Evolutionary conservation across 2,329 filamentous ascomycete genomes (phyloP), one percentile per base, ranked within the genome.

Genomic region (Tolypocladium cylindrosporum): DNA sequence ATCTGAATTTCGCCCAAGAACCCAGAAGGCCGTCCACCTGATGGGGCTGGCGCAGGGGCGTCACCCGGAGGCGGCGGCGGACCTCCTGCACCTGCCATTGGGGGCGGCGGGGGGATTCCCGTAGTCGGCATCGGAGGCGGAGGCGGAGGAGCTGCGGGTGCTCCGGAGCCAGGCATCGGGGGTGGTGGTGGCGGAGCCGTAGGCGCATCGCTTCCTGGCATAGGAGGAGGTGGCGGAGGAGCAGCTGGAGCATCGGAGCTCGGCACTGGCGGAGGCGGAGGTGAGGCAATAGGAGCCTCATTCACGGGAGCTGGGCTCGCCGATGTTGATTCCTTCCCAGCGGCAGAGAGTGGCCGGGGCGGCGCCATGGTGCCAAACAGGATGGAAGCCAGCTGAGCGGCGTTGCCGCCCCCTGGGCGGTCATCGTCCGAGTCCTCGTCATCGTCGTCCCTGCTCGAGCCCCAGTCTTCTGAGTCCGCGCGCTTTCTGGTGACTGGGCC

Each of bases 311-410:
- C 69, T 40, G 72, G 72, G 58, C 71, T 74, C 9, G 67, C 62
- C 19, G 75, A 70, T 21, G 76, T 69, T 10, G 77, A 77, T 65
- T 89, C 89, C 63, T 89, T 86, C 57, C 89, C 91, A 71, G 90
- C 85, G 8, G 91, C 88, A 24, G 90, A 95, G 51, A 97, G 75
- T 37, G 93, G 92, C 55, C 93, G 86, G 16, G 94, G 93, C 43
- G 94, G 93, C 11, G 84, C 93, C 92, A 99, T 97, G 55, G 92
- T 96, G 59, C 94, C 93, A 70, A 99, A 99, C 24, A 99, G 81
- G 60, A 97, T 94, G 8, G 90, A 96, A 19, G 94, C 94, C 42
- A 99, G 83, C 66, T 96, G 90, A 60, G 95, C 94, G 54, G 94
- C 94, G 64, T 85, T 91, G 59, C 88, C 86, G 57, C 90, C 90